These are phyloP conservation scores for Didymella glomerata DNA, from an alignment of 2,329 filamentous ascomycete species.

Conservation along the genomic window DNA sequence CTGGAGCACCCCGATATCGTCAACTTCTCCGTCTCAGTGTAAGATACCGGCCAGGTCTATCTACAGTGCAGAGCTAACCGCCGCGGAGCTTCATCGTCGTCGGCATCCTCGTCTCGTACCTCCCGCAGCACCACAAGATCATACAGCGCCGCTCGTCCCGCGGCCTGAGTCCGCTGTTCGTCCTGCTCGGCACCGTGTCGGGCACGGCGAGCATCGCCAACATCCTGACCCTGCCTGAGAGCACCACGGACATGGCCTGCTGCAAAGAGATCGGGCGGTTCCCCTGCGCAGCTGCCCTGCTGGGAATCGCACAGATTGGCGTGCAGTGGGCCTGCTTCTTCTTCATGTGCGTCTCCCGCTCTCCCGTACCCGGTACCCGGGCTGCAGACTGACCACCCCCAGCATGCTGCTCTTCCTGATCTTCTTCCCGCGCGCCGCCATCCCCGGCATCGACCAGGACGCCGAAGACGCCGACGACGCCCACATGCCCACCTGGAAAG, in stretches of 20 bases:
- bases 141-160: constrained; percentile 85
- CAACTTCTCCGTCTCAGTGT: constrained; percentile 65
- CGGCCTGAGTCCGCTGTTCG: constrained; percentile 94
- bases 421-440: constrained; percentile 71
- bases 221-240: constrained; percentile 86
- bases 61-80: constrained; percentile 24
- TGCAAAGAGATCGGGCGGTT: constrained; percentile 82
- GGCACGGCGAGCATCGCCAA: constrained; percentile 90
- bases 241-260: constrained; percentile 82
- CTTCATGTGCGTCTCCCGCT: constrained; percentile 70
- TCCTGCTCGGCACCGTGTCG: constrained; percentile 91
- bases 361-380: no score
- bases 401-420: constrained; percentile 93
- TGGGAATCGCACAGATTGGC: constrained; percentile 91
- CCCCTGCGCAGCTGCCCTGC: constrained; percentile 82
- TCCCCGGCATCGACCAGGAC: constrained; percentile 35
- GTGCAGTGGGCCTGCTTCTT: constrained; percentile 92
- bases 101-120: constrained; percentile 89
- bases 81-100: constrained; percentile 73
- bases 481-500: constrained; percentile 69
- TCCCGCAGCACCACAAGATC: constrained; percentile 94
- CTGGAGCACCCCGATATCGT: constrained; percentile 61
- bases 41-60: constrained; percentile 32
- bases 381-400: constrained; percentile 23
- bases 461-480: constrained; percentile 31